Base-by-base conservation (phyloP, 73 alveolate genomes). In the Tetrahymena borealis region DNA sequence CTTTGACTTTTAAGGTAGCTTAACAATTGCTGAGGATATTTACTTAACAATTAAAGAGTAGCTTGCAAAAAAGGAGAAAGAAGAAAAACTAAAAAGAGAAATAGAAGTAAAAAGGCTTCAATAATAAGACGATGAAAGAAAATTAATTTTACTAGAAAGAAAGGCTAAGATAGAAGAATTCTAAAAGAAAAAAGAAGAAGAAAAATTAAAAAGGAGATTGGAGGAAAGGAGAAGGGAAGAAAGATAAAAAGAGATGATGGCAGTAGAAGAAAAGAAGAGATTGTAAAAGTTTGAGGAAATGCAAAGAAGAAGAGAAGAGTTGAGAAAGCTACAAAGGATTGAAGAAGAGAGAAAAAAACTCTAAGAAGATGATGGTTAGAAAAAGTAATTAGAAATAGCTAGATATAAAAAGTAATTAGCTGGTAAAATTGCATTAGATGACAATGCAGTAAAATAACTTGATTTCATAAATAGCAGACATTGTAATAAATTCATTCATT, bases 301-400 rank as follows among this genome's bases (percentile, higher is more conserved):
- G 43, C 38, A 38, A 79, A 43, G 32, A 20, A 39, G 78, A 79
- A 39, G 78, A 79, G 91, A 79, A 38, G 78, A 79, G 10, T 20
- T 38, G 2, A 79, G 78, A 38, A 79, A 18, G 10, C 32, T 39
- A 24, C 24, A 79, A 77, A 90, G 36, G 40, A 35, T 33, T 32
- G 79, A 90, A 90, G 79, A 28, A 36, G 79, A 90, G 18, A 90
- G 91, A 39, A 39, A 36, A 39, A 79, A 79, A 79, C 36, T 90
- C 79, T 39, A 90, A 28, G 78, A 90, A 31, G 92, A 90, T 90
- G 92, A 90, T 90, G 77, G 77, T 16, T n/a, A 79, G 31, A 41
- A 20, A 24, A 41, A 90, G 78, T 31, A 90, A 12, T 31, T 39
- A 32, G 92, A 90, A 90, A 24, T 39, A 90, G 36, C 18, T 39